Evolutionary conservation across 495 filamentous ascomycete species (phyloP), one percentile per base, ranked within the genome.

Genomic region (Penicillium argentinense): DNA sequence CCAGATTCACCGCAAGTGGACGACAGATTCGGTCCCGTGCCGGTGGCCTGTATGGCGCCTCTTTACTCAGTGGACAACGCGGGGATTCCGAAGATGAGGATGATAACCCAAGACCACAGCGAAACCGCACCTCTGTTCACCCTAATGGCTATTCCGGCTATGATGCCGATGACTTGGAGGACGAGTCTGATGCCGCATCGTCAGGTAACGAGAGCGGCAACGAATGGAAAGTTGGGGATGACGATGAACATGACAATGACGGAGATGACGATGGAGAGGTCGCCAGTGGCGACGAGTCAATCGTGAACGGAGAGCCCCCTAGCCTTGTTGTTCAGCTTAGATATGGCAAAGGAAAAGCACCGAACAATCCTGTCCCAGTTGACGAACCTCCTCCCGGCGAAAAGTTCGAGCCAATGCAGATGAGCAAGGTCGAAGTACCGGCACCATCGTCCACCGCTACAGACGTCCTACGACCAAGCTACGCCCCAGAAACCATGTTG

Each of bases 1-100:
- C 91, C 26, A 83, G 84, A n/a, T 86, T 87, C 40, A 97, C 95
- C 2, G 87, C 91, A 21, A 95, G 89, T 62, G 93, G 93, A 24
- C 82, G 93, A 25, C 92, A 96, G 57, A 82, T 96, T 23, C 79
- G 87, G 43, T 78, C 82, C 12, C 82, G 87, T 9, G 69, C 70
- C n/a, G 87, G 83, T 13, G 88, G 93, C 9, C 66, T 83, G 29
- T 96, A 96, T 62, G 90, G 89, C 2, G 89, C 92, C 57, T 75
- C 75, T 38, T 55, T 84, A 53, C 69, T 85, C 9, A 79, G 69
- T 56, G 80, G 75, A n/a, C 75, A 79, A 39, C 68, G 72, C 1
- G 54, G 53, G 8, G 60, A 54, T 16, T 51, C 45, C 19, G 67
- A 66, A 13, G 60, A 60, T 16, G 53, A 59, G 7, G 69, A 70